A percentile compares a stretch with the other conserved stretches of the same genome.
Evolutionary conservation across 495 filamentous ascomycete species (phyloP).

Genomic region (Diplogelasinospora grovesii): DNA sequence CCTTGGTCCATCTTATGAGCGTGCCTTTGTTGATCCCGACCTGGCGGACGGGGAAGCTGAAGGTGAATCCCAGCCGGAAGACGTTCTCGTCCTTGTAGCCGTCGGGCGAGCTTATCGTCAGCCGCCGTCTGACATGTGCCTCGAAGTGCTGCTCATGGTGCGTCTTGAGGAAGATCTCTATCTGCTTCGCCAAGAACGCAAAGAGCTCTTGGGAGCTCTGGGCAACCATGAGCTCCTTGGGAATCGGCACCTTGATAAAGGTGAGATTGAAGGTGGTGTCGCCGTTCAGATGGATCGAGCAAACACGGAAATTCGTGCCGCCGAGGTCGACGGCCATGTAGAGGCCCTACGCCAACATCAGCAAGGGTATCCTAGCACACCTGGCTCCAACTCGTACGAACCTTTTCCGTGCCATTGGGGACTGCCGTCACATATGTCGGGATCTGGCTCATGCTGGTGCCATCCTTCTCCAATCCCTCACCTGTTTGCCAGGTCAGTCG

Average conservation of each 20-base stretch:
- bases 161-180: constrained; percentile 74
- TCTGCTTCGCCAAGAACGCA: constrained; percentile 85
- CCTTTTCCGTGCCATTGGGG: constrained; percentile 96
- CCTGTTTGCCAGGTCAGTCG: constrained; percentile 30
- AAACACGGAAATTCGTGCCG: constrained; percentile 97
- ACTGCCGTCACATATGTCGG: constrained; percentile 94
- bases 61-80: constrained; percentile 93
- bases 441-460: constrained; percentile 84
- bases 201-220: constrained; percentile 84
- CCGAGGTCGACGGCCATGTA: constrained; percentile 96
- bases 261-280: constrained; percentile 88
- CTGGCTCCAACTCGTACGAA: too few species aligned
- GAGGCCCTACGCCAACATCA: constrained; percentile 56
- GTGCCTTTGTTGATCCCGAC: constrained; percentile 88
- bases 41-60: constrained; percentile 94
- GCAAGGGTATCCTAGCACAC: background rate
- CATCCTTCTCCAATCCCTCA: constrained; percentile 74
- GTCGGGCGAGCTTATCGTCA: constrained; percentile 45
- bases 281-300: constrained; percentile 85
- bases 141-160: constrained; percentile 90
- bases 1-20: constrained; percentile 95
- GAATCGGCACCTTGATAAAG: constrained; percentile 87
- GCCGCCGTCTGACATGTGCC: constrained; percentile 54
- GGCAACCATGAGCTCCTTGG: constrained; percentile 81
- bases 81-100: constrained; percentile 59